Base-by-base conservation (phyloP, 169 alveolate genomes). In the Plasmodium relictum region DNA sequence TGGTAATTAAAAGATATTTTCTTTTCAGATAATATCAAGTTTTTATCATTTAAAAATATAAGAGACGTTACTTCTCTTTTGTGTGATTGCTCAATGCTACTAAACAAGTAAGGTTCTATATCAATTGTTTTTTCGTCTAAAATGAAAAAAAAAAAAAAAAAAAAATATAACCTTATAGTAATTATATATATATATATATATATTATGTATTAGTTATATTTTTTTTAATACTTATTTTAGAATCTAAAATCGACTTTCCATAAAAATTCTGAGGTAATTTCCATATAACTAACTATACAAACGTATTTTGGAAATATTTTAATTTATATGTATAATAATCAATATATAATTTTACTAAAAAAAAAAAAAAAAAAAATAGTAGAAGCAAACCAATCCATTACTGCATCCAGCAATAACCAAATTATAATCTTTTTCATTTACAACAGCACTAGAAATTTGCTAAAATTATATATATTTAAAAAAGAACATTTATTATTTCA, bases 401-500 rank as follows among this genome's bases (percentile, higher is more conserved):
- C 73, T 80, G n/a, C 83, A 80, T 39, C 90, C 90, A 18, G 90
- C 90, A 61, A 80, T 66, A 22, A 80, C 80, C 61, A 80, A 54
- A 61, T 80, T 41, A 52, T 80, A 66, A 65, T 50, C 73, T 42
- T 61, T 80, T 66, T 44, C 90, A 70, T 80, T 80, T 31, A 80
- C 76, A 66, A 52, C 61, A n/a, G 83, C 90, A 54, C 83, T 80
- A 24, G 90, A 66, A 56, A 80, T 80, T 80, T 80, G 90, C 90
- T 80, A 61, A 24, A 80, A 52, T 4, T 52, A 31, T 31, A 14
- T n/a, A 39, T 39, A 37, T 66, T 31, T 66, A n/a, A 31, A 7
- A 66, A 37, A 24, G 39, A 1, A 22, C 14, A 39, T n/a, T 12
- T 41, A 37, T 69, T 10, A 16, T 18, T 69, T 69, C 44, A 18